phyloP scores from a whole-genome alignment of 768 basidiomycete species.

The Pisolithus microcarpus region DNA sequence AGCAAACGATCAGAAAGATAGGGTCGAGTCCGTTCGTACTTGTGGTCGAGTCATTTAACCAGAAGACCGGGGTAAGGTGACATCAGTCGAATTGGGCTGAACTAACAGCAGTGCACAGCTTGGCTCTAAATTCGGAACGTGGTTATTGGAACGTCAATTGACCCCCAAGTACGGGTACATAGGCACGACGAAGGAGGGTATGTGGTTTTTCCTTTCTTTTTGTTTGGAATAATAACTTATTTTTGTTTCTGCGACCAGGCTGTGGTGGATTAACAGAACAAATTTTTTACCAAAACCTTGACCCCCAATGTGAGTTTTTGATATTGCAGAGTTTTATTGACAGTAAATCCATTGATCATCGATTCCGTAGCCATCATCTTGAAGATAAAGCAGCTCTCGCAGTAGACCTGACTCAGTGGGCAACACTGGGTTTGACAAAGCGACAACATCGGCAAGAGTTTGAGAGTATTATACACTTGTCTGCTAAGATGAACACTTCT shows the following conservation, averaged over 20 bases:
- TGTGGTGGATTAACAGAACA: slow-evolving; percentile 77
- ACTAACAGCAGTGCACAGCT: slow-evolving; percentile 32
- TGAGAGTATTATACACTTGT: too few relatives aligned
- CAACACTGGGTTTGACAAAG: neutral
- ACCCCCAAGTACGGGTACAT: slow-evolving; percentile 80
- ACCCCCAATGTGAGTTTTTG: slow-evolving; percentile 57
- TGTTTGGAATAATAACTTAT: slow-evolving; percentile 3
- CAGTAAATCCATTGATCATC: neutral
- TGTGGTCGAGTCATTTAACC: slow-evolving; percentile 80
- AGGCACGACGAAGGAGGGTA: slow-evolving; percentile 62
- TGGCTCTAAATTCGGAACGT: slow-evolving; percentile 79
- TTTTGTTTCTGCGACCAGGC: slow-evolving; percentile 27
- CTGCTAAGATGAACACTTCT: too few relatives aligned
- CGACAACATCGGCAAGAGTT: neutral
- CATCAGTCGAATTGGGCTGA: neutral
- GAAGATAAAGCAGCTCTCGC: slow-evolving; percentile 38
- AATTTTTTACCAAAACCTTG: slow-evolving; percentile 77
- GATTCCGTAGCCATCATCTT: slow-evolving; percentile 35
- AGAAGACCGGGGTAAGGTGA: slow-evolving; percentile 70
- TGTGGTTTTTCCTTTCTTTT: slow-evolving; percentile 9
- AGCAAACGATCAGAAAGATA: slow-evolving; percentile 65
- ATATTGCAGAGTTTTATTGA: neutral
- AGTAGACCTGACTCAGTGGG: slow-evolving; percentile 5
- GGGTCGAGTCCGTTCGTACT: slow-evolving; percentile 73
- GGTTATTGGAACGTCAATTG: slow-evolving; percentile 75